These are phyloP conservation scores for Zea luxurians DNA, from an alignment of 176 grass and related monocot species.

Conservation along the genomic window DNA sequence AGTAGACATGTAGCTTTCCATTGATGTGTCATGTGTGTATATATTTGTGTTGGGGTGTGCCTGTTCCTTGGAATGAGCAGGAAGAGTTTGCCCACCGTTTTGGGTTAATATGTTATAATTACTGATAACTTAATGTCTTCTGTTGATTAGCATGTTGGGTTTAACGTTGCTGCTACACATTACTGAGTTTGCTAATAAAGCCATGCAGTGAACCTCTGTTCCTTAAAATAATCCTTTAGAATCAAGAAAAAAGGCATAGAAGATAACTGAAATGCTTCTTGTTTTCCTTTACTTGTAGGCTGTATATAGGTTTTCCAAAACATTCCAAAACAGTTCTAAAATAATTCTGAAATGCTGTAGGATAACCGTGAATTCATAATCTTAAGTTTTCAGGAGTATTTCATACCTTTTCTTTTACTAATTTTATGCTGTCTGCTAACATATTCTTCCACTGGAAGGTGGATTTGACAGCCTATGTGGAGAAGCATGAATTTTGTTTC, in stretches of 20 bases:
- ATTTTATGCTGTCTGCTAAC: slow-evolving; percentile 36
- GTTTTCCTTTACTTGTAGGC: slow-evolving; percentile 24
- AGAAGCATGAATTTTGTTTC: slow-evolving; percentile 94
- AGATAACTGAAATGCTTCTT: slow-evolving; percentile 15
- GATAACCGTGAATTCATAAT: slow-evolving; percentile 16
- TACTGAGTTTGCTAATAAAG: slow-evolving; percentile 16
- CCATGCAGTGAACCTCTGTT: neutral
- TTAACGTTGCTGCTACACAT: slow-evolving; percentile 2
- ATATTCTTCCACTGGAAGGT: slow-evolving; percentile 64
- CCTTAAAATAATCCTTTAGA: slow-evolving; percentile 5
- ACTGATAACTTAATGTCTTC: slow-evolving; percentile 7
- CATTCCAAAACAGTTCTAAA: slow-evolving; percentile 20
- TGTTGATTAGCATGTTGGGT: neutral
- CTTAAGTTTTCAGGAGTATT: neutral
- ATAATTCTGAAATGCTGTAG: slow-evolving; percentile 8
- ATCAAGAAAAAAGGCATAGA: neutral
- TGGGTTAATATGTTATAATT: slow-evolving; percentile 4
- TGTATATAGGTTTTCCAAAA: slow-evolving; percentile 2
- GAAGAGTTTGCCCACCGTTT: slow-evolving; percentile 10
- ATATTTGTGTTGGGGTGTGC: neutral
- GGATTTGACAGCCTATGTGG: slow-evolving; percentile 95
- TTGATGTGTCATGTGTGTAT: slow-evolving; percentile 8
- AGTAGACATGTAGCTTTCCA: slow-evolving; percentile 15
- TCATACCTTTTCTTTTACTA: neutral
- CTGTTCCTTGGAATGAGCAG: slow-evolving; percentile 19